Percentiles rank a stretch among this genome's conserved stretches.
These are phyloP conservation scores for Nannizziopsis barbatae DNA, from an alignment of 2,329 filamentous ascomycete species.

Conservation along the genomic window DNA sequence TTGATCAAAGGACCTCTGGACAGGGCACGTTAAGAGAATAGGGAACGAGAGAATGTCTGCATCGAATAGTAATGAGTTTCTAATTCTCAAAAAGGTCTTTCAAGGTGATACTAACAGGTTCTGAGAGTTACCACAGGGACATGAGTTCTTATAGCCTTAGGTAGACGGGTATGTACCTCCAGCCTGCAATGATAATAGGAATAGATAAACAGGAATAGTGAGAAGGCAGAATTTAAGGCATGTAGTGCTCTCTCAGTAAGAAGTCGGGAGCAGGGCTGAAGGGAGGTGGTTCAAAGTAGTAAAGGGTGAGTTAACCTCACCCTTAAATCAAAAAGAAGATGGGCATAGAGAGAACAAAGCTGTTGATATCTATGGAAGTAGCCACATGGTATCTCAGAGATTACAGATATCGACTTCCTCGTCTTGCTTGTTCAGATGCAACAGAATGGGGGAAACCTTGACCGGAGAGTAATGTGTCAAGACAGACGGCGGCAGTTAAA, in stretches of 20 bases:
- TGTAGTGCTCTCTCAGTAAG: background rate
- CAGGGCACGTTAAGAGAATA: background rate
- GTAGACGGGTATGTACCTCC: background rate
- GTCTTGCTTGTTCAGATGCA: background rate
- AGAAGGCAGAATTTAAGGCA: background rate
- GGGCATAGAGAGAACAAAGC: background rate
- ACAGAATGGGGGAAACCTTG: background rate
- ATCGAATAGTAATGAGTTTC: too few species aligned
- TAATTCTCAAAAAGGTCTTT: background rate
- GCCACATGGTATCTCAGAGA: constrained; percentile 1
- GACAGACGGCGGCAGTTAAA: background rate
- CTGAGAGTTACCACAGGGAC: background rate
- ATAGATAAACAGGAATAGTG: constrained; percentile 7
- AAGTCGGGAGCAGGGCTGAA: background rate
- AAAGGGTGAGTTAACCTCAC: background rate
- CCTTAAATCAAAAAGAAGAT: background rate
- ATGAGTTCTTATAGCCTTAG: background rate
- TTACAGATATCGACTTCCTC: background rate
- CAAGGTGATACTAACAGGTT: constrained; percentile 3
- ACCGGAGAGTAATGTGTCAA: background rate
- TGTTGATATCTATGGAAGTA: constrained; percentile 4
- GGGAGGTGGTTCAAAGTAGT: background rate
- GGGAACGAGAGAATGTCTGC: background rate
- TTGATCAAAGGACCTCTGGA: too few species aligned
- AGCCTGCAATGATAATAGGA: background rate